phyloP scores from a whole-genome alignment of 2,329 filamentous ascomycete genomes.

The Alternaria arborescens region DNA sequence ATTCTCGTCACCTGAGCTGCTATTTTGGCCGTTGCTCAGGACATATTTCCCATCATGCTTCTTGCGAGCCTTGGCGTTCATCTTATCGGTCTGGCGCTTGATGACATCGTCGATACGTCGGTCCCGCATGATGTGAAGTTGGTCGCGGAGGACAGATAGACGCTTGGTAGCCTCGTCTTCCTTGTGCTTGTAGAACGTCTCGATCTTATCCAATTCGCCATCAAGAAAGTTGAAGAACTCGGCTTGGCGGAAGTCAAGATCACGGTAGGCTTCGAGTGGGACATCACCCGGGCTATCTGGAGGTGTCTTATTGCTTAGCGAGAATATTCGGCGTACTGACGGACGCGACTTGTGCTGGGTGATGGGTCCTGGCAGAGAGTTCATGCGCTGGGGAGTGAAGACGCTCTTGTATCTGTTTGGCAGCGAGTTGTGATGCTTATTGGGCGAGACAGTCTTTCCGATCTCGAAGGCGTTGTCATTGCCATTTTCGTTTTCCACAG shows the following conservation, averaged over 20 bases:
- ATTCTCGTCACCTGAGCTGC: conserved; percentile 35
- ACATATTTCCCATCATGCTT: conserved; percentile 27
- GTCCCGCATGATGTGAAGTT: conserved; percentile 93
- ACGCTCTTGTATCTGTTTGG: conserved; percentile 47
- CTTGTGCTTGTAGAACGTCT: conserved; percentile 86
- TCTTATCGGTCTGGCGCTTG: conserved; percentile 53
- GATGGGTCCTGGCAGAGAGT: conserved; percentile 47
- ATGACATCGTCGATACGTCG: conserved; percentile 77
- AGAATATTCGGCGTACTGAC: conserved; percentile 54
- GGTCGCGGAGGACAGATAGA: conserved; percentile 75
- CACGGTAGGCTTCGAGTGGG: conserved; percentile 65
- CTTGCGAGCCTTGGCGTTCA: conserved; percentile 36
- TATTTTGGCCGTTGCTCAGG: conserved; percentile 26
- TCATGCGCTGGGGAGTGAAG: conserved; percentile 54
- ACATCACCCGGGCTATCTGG: conserved; percentile 56
- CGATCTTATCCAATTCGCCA: conserved; percentile 86
- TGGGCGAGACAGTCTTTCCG: conserved; percentile 51
- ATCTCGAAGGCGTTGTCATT: conserved; percentile 56
- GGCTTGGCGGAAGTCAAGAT: conserved; percentile 76
- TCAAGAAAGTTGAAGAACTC: conserved; percentile 91
- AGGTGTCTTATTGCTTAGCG: conserved; percentile 50
- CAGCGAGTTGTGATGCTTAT: conserved; percentile 37
- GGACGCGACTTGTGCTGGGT: conserved; percentile 43
- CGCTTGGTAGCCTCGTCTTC: conserved; percentile 84
- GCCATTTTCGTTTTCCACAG: conserved; percentile 30